Percentiles rank a stretch among this genome's conserved stretches.
phyloP scores from a whole-genome alignment of 306 rosid species.

The Quillaja saponaria region DNA sequence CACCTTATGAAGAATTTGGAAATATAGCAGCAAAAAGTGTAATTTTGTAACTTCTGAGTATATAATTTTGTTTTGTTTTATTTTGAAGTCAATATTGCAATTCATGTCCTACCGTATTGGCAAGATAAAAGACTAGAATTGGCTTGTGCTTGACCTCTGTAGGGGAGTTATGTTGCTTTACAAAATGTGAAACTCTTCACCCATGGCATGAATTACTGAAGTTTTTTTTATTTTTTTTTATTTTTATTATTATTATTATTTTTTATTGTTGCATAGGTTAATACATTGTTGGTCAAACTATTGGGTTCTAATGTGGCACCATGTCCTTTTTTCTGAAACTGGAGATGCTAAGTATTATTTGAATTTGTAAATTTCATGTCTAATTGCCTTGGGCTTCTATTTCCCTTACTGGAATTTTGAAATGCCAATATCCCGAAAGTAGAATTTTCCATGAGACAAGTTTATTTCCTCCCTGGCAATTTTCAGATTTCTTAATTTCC shows the following conservation, averaged over 20 bases:
- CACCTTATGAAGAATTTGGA: not conserved
- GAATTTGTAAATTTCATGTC: not conserved
- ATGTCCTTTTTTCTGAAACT: not conserved
- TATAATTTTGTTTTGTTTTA: slow-evolving; percentile 13
- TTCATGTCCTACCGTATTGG: slow-evolving; percentile 4
- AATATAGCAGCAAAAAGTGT: slow-evolving; percentile 9
- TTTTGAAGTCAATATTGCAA: slow-evolving; percentile 1
- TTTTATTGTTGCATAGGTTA: not conserved
- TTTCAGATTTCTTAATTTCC: not conserved
- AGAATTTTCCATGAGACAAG: too few relatives aligned
- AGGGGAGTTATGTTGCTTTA: not conserved
- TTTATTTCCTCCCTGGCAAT: too few relatives aligned
- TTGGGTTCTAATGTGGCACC: not conserved
- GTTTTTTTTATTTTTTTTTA: too few relatives aligned
- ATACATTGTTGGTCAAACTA: not conserved
- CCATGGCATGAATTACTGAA: too few relatives aligned
- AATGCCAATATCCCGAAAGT: not conserved
- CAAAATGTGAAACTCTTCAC: too few relatives aligned
- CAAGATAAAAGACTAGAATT: slow-evolving; percentile 3
- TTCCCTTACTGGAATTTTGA: not conserved
- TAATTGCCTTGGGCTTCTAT: slow-evolving; percentile 1
- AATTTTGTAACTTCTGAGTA: slow-evolving; percentile 10
- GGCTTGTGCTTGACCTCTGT: not conserved
- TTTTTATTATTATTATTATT: too few relatives aligned
- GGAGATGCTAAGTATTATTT: slow-evolving; percentile 1